Evolutionary conservation across 768 basidiomycete species (phyloP).

Genomic region (Nidularia pulvinata): DNA sequence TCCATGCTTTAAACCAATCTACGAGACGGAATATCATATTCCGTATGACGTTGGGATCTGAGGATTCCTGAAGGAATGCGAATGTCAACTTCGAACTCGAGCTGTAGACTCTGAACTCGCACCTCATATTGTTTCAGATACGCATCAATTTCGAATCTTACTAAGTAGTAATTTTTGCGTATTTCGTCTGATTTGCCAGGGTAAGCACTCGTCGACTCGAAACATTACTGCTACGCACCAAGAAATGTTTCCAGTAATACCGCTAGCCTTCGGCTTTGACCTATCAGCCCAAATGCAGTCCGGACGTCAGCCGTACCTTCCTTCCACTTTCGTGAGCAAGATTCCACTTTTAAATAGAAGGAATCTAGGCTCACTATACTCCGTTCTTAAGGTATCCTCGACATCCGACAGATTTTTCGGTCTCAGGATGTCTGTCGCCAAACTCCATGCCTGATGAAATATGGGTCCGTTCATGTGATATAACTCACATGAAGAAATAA

Average conservation of each 20-base stretch:
- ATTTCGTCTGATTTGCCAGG: slow-evolving; percentile 50
- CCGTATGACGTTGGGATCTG: slow-evolving; percentile 47
- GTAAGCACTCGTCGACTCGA: background rate
- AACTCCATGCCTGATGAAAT: slow-evolving; percentile 53
- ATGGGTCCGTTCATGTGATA: background rate
- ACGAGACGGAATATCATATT: slow-evolving; percentile 58
- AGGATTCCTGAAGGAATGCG: slow-evolving; percentile 32
- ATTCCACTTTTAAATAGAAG: background rate
- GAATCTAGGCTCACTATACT: slow-evolving; percentile 1
- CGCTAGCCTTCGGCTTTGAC: slow-evolving; percentile 57
- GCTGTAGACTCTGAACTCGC: slow-evolving; percentile 4
- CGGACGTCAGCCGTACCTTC: slow-evolving; percentile 37
- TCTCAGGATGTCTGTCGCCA: slow-evolving; percentile 51
- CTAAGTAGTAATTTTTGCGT: slow-evolving; percentile 54
- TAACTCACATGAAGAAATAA: slow-evolving; percentile 1
- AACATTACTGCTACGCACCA: slow-evolving; percentile 37
- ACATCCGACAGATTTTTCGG: slow-evolving; percentile 47
- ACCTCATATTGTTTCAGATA: slow-evolving; percentile 70
- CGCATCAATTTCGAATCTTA: slow-evolving; percentile 57
- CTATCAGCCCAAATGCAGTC: slow-evolving; percentile 58
- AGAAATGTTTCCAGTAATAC: slow-evolving; percentile 72
- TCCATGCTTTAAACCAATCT: slow-evolving; percentile 80
- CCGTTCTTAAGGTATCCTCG: background rate
- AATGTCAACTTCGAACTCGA: background rate
- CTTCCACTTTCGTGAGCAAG: slow-evolving; percentile 3